Conservation (phyloP, 2,329 filamentous ascomycete species). For the Calonectria pseudoturangicola region DNA sequence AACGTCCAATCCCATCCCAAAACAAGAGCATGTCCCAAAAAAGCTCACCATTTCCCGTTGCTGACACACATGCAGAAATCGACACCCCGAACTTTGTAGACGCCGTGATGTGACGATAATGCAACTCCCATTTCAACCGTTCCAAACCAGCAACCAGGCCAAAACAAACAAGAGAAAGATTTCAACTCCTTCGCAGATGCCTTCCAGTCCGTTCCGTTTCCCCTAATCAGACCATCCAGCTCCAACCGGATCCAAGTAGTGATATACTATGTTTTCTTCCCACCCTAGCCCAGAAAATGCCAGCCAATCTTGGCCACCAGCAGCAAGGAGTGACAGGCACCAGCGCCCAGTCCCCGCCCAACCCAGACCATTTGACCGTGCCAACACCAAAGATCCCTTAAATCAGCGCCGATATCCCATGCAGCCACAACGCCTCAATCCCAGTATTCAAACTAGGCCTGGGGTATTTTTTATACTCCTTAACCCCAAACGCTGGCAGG, state of each 20-base stretch:
- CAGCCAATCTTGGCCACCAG: slow-evolving; percentile 36
- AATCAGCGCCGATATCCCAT: slow-evolving; percentile 55
- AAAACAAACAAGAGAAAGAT: slow-evolving; percentile 47
- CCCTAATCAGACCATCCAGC: slow-evolving; percentile 45
- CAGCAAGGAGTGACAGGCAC: slow-evolving; percentile 36
- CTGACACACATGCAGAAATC: slow-evolving; percentile 47
- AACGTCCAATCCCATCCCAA: slow-evolving; percentile 43
- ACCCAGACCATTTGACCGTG: slow-evolving; percentile 47
- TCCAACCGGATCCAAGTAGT: slow-evolving; percentile 48
- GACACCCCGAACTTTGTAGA: slow-evolving; percentile 47
- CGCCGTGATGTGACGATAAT: slow-evolving; percentile 54
- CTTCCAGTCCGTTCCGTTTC: slow-evolving; percentile 48
- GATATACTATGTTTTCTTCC: slow-evolving; percentile 42
- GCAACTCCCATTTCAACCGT: slow-evolving; percentile 52
- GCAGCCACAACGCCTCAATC: slow-evolving; percentile 49
- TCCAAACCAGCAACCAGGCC: slow-evolving; percentile 48
- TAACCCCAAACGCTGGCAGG: slow-evolving; percentile 97
- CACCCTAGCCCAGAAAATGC: slow-evolving; percentile 34
- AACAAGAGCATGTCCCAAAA: slow-evolving; percentile 35
- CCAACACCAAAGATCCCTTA: slow-evolving; percentile 50
- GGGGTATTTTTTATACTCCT: slow-evolving; percentile 17
- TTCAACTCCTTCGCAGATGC: slow-evolving; percentile 56
- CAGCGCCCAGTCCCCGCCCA: slow-evolving; percentile 37
- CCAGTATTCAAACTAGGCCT: slow-evolving; percentile 27
- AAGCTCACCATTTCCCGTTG: slow-evolving; percentile 37